Evolutionary conservation across 495 filamentous ascomycete species (phyloP), one percentile per base, ranked within the genome.

Genomic region (Geoglossum glabrum): DNA sequence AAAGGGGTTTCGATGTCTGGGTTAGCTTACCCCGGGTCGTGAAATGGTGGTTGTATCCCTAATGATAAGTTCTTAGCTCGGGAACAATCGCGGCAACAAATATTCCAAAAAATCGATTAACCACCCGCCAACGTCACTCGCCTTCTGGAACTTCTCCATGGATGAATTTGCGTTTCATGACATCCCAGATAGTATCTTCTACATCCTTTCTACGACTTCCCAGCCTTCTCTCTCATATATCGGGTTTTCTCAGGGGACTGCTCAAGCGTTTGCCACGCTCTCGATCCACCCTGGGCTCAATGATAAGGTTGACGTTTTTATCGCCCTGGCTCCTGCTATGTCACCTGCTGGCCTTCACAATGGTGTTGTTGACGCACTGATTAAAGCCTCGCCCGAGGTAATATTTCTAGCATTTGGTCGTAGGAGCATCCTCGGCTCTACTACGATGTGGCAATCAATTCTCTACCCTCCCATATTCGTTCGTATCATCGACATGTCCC

Each of bases 121-220:
- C 40, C 75, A 72, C 55, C 81, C 88, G 6, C 89, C 92, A 0
- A 79, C 79, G 8, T 81, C 83, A 0, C 77, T 76, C 33, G 74
- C 79, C 30, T 98, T 98, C 64, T 98, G 92, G 92, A 80, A 96
- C 70, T 98, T 97, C 60, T 93, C 85, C 10, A 95, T 98, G 64
- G 92, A 98, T 64, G 84, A 98, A 67, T 98, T 98, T 68, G 92
- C 92, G 46, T 94, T 98, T 66, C 80, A 95, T 64, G 92, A 98
- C 71, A 95, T 98, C 56, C 92, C 92, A 3, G 84, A 97, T 68
- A 89, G 82, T 62, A 96, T 98, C 66, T 72, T 79, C 54, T 96
- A 98, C 67, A 86, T 98, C 55, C 79, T 98, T 34, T 78, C 80
- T 38, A 87, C 86, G 25, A 96, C 92, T 0, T 72, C 72, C 38